These are phyloP conservation scores for Pythium graminicola DNA, from an alignment of 352 stramenopile genomes.

Conservation along the genomic window DNA sequence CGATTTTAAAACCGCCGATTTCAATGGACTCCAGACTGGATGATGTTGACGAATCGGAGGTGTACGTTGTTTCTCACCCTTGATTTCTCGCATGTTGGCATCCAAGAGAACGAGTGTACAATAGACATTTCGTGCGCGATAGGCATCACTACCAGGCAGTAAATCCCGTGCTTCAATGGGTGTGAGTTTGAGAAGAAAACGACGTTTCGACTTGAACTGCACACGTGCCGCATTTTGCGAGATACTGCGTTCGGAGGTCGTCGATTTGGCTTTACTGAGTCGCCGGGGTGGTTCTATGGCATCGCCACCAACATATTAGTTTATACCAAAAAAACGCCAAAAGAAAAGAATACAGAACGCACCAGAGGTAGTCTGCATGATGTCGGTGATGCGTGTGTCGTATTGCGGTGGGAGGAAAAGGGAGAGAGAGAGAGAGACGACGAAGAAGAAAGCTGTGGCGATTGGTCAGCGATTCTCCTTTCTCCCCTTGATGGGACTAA, in stretches of 20 bases:
- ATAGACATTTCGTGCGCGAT: slow-evolving; percentile 58
- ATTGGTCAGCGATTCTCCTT: not conserved
- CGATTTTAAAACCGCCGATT: slow-evolving; percentile 68
- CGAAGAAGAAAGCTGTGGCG: not conserved
- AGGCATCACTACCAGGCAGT: slow-evolving; percentile 47
- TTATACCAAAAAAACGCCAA: slow-evolving; percentile 1
- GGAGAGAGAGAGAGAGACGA: not conserved
- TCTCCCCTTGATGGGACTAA: not conserved
- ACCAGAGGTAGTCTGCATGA: not conserved
- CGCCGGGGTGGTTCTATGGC: slow-evolving; percentile 10
- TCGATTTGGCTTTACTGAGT: slow-evolving; percentile 15
- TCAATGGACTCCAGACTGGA: slow-evolving; percentile 80
- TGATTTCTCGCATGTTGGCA: slow-evolving; percentile 79
- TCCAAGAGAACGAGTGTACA: slow-evolving; percentile 81
- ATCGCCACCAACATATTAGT: not conserved
- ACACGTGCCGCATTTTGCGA: slow-evolving; percentile 2
- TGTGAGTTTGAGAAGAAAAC: slow-evolving; percentile 80
- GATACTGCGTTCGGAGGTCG: slow-evolving; percentile 16
- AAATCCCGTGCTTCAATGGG: slow-evolving; percentile 75
- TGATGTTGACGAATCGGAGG: slow-evolving; percentile 48
- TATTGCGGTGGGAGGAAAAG: not conserved
- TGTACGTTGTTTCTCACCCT: slow-evolving; percentile 83
- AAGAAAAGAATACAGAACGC: slow-evolving; percentile 1
- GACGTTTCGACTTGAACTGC: slow-evolving; percentile 60
- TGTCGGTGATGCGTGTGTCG: not conserved